Conservation (phyloP, 2,329 filamentous ascomycete species). For the Ophiocordyceps sinensis region DNA sequence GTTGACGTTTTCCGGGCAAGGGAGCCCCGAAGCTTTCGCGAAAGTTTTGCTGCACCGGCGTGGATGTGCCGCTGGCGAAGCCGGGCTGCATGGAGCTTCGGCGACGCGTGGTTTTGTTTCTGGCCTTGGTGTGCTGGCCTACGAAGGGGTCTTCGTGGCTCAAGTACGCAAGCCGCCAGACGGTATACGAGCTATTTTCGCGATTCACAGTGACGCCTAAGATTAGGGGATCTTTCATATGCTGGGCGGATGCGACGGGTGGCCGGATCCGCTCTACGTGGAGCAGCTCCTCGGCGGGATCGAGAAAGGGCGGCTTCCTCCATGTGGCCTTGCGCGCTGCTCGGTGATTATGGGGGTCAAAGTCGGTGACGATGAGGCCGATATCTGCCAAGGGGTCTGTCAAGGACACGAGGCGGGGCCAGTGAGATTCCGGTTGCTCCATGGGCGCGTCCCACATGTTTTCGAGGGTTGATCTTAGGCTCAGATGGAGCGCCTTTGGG, state of each 20-base stretch:
- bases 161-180: constrained; percentile 75
- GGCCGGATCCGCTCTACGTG: constrained; percentile 60
- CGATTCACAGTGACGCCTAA: constrained; percentile 72
- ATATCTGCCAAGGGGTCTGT: constrained; percentile 78
- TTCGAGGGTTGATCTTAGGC: constrained; percentile 38
- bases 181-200: constrained; percentile 60
- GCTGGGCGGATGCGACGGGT: constrained; percentile 23
- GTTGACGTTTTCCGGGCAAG: constrained; percentile 35
- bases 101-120: constrained; percentile 34
- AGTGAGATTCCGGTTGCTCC: constrained; percentile 40
- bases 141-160: constrained; percentile 47
- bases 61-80: constrained; percentile 60
- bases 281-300: constrained; percentile 67
- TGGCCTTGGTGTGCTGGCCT: constrained; percentile 29
- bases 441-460: constrained; percentile 41
- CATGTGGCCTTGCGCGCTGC: constrained; percentile 17
- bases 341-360: constrained; percentile 23
- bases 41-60: constrained; percentile 55
- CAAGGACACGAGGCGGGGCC: constrained; percentile 68
- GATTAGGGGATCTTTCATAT: constrained; percentile 39
- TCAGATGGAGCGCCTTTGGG: constrained; percentile 38
- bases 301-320: constrained; percentile 42
- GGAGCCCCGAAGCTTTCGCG: constrained; percentile 64
- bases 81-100: constrained; percentile 53
- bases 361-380: constrained; percentile 59